These are phyloP conservation scores for Cadophora sp. DNA, from an alignment of 2,329 filamentous ascomycete species.

Conservation along the genomic window DNA sequence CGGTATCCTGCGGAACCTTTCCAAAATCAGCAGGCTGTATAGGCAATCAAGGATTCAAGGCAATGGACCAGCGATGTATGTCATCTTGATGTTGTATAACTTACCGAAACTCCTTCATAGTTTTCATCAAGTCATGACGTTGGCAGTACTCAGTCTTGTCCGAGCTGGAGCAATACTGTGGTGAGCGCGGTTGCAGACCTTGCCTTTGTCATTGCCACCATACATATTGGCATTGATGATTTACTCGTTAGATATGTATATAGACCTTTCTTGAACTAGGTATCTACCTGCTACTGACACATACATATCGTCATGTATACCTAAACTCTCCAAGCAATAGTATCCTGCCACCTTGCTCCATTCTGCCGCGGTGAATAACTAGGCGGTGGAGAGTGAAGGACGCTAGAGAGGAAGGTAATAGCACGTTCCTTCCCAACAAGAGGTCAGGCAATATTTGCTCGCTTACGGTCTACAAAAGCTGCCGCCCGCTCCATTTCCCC, in stretches of 20 bases:
- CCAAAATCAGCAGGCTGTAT: not conserved
- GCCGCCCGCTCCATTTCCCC: not conserved
- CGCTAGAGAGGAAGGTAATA: not conserved
- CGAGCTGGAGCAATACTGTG: not conserved
- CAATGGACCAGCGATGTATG: not conserved
- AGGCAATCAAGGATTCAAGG: not conserved
- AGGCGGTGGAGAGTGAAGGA: not conserved
- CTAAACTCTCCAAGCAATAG: not conserved
- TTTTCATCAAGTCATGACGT: not conserved
- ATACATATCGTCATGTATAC: not conserved
- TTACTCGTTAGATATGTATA: not conserved
- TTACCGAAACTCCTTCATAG: too few relatives aligned
- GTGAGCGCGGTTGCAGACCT: too few relatives aligned
- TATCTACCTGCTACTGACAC: not conserved
- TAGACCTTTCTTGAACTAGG: not conserved
- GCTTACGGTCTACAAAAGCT: constrained; percentile 2
- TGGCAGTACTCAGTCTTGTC: not conserved
- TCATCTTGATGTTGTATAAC: too few relatives aligned
- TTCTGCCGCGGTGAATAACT: constrained; percentile 2
- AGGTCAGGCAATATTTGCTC: not conserved
- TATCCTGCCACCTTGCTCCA: not conserved
- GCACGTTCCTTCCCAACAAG: not conserved
- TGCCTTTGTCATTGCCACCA: not conserved
- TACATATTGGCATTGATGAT: not conserved
- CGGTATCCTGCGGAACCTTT: not conserved